Evolutionary conservation across 495 filamentous ascomycete genomes (phyloP), one percentile per base, ranked within the genome.

Genomic region (Trichoderma reesei): DNA sequence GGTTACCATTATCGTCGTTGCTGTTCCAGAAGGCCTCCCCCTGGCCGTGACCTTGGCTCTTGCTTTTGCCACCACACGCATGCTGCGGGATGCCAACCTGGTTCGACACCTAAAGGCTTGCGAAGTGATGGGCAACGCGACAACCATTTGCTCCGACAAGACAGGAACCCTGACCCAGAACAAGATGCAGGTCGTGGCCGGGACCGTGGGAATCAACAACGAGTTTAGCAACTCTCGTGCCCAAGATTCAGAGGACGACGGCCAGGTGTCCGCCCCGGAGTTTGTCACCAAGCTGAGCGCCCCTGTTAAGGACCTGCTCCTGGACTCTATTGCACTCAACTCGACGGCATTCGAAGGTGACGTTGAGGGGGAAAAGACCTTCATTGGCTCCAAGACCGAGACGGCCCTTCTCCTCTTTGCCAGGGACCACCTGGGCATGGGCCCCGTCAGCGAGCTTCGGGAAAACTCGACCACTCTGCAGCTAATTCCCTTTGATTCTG

Each of bases 61-160:
- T 31, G 93, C 93, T 44, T 97, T 96, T 74, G 93, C 93, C 20
- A 98, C 93, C 1, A 96, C 88, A 26, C 82, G 91, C 34, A 98
- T 98, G 93, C 78, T 96, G 56, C 94, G 90, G 73, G 93, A 97
- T 69, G 93, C 96, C 75, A 97, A 97, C 67, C 74, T 98, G 60
- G 93, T 98, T 61, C 90, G 93, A 36, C 83, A 93, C 63, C 79
- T 98, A 44, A 87, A 91, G 68, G 92, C 93, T 54, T 98, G 93
- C 73, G 93, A 98, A 73, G 95, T 93, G n/a, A 98, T 98, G 93
- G 93, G 93, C 31, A 96, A 96, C 74, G 93, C 93, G 5, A 96
- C 92, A 0, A 93, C 90, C 1, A 90, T 98, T 60, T 98, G 93
- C 75, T 96, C 92, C 3, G 93, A 98, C 77, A 98, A 98, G 73